Base-by-base conservation (phyloP, 768 basidiomycete species). In the Tricholoma furcatifolium region DNA sequence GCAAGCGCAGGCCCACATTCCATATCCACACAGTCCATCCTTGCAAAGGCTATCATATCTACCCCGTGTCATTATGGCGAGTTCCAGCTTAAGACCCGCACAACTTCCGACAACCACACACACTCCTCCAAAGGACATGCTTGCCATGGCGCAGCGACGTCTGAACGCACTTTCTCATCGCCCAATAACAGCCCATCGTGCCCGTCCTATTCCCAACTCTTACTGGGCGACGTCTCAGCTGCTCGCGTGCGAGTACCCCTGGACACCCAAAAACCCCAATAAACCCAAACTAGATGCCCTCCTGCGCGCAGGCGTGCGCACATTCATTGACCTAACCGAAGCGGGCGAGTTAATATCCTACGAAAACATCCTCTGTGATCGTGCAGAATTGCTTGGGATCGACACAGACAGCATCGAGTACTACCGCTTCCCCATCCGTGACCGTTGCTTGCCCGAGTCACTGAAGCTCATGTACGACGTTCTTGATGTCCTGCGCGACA, bases 241-340 rank as follows among this genome's bases (percentile, higher is more conserved):
- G 32, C 75, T 90, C 49, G 89, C 88, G 0, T 90, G 87, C 78
- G 89, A 91, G 63, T 91, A 90, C 67, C 88, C 88, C 1, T 91
- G 85, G 82, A 71, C 80, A 15, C 86, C 85, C 4, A 78, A 75
- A 54, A 73, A 78, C 66, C 70, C 75, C 7, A 66, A 73, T 55
- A 76, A 74, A 50, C 85, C 87, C 56, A 90, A 91, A 62, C 78
- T 91, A 56, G 87, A 89, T 70, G 81, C 82, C 0, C 76, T 91
- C 46, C 81, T 91, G 21, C 70, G 70, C 9, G 81, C 87, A 1
- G 88, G 88, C 43, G 84, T 89, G 7, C 84, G 86, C 54, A 89
- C 88, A 4, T 91, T 91, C 67, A 84, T 91, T 65, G 89, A 91
- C 71, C 81, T 91, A 62, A 91, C 88, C n/a, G 88, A 91, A 61